Base-by-base conservation (phyloP, 768 basidiomycete genomes). In the Agaricus blazei region DNA sequence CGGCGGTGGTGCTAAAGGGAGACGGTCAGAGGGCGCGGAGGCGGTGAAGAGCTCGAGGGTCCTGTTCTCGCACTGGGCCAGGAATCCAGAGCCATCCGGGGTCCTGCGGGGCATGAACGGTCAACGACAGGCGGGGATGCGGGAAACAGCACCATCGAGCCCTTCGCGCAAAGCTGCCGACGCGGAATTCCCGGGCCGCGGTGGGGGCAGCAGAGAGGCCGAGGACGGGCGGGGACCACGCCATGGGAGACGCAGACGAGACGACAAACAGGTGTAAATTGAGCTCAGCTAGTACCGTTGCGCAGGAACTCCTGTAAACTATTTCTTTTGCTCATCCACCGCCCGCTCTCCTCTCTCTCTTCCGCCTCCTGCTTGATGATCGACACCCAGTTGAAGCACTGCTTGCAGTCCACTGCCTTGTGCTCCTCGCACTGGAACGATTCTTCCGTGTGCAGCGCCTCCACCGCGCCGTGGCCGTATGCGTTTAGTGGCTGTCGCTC, bases 11-110 rank as follows among this genome's bases (percentile, higher is more conserved):
- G 15, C 28, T n/a, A 44, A 26, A 27, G 37, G 24, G 41, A 40
- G 43, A 29, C 23, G 43, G 34, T 44, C 58, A 34, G 47, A 41
- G 28, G 43, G 23, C 4, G 24, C 14, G 7, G 12, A 45, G 24
- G 44, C 2, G 24, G 74, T 57, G 43, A 82, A 79, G 24, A 82
- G 61, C 41, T 85, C 82, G 42, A 91, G 77, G 0, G 77, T 73
- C 24, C 85, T 70, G 60, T 90, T 82, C 67, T 96, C 92, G 60
- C 83, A 85, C 37, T 87, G 82, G 0, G 81, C 73, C 9, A 96
- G 75, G 0, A 85, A 69, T 12, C 74, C 75, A 2, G 85, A 82
- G 0, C 90, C 91, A 62, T 94, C 91, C 11, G 82, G 78, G 60
- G 81, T 88, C 85, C 91, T 94, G 36, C 53, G 27, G 42, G 36